Percentiles rank a stretch among this genome's conserved stretches.
phyloP scores from a whole-genome alignment of 306 rosid genomes.

The Begonia fuchsioides region DNA sequence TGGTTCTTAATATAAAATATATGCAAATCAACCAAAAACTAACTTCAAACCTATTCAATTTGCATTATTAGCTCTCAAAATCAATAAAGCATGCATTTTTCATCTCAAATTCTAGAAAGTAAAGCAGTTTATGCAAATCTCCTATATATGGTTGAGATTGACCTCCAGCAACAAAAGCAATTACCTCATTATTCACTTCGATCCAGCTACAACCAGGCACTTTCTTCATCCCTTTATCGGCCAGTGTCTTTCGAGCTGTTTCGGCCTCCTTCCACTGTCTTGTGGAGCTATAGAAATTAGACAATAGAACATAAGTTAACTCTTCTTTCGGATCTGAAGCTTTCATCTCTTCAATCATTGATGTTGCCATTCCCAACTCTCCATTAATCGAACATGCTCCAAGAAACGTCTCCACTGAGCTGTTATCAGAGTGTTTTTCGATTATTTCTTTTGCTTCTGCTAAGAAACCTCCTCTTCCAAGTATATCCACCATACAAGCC shows the following conservation, averaged over 20 bases:
- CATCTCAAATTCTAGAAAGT: constrained; percentile 45
- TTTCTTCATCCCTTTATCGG: constrained; percentile 62
- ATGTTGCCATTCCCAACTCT: constrained; percentile 26
- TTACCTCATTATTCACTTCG: constrained; percentile 44
- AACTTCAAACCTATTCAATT: too few relatives aligned
- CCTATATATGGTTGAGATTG: constrained; percentile 23
- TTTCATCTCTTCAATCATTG: constrained; percentile 36
- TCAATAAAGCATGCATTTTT: constrained; percentile 25
- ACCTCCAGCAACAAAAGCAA: constrained; percentile 55
- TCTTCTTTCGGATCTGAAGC: constrained; percentile 39
- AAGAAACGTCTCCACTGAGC: constrained; percentile 43
- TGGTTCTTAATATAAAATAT: too few relatives aligned
- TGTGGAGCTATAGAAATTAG: constrained; percentile 52
- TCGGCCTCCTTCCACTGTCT: constrained; percentile 85
- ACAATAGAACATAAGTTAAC: constrained; percentile 46
- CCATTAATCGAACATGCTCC: constrained; percentile 50
- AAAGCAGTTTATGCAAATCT: constrained; percentile 20
- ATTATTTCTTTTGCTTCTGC: constrained; percentile 48
- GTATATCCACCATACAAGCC: constrained; percentile 76
- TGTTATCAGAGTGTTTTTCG: constrained; percentile 19
- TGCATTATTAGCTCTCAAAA: neutral
- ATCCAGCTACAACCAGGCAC: constrained; percentile 84
- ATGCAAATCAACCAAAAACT: too few relatives aligned
- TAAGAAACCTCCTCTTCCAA: constrained; percentile 56
- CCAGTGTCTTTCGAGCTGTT: constrained; percentile 47